phyloP scores from a whole-genome alignment of 352 stramenopile species.

The Globisporangium rhizosaccharum region DNA sequence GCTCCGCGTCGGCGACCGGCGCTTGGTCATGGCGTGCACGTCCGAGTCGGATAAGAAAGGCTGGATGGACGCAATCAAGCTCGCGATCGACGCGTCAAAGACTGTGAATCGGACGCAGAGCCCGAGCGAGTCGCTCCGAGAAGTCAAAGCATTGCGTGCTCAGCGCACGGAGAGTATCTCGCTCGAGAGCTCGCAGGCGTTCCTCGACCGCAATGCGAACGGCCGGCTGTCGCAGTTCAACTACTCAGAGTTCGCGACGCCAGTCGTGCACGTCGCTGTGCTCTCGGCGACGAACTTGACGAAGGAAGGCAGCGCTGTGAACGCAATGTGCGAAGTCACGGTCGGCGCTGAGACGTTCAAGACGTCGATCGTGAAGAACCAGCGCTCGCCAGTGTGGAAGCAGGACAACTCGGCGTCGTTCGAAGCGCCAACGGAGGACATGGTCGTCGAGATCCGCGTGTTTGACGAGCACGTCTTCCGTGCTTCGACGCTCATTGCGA shows the following conservation, averaged over 20 bases:
- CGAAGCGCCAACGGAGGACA: constrained; percentile 68
- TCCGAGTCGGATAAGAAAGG: constrained; percentile 81
- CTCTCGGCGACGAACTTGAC: constrained; percentile 78
- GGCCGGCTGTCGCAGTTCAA: constrained; percentile 83
- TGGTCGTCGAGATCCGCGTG: constrained; percentile 79
- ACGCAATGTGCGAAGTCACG: constrained; percentile 78
- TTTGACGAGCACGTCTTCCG: constrained; percentile 83
- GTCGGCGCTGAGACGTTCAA: constrained; percentile 80
- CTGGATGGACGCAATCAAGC: constrained; percentile 84
- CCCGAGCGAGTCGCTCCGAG: constrained; percentile 39
- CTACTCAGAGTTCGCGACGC: constrained; percentile 77
- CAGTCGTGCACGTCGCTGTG: constrained; percentile 74
- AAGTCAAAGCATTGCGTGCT: constrained; percentile 49
- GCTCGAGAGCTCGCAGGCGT: constrained; percentile 44
- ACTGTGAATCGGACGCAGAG: constrained; percentile 69
- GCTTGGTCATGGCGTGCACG: constrained; percentile 80
- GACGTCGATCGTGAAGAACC: constrained; percentile 74
- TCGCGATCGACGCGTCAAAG: constrained; percentile 80
- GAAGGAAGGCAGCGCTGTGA: constrained; percentile 68
- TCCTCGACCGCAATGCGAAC: constrained; percentile 58
- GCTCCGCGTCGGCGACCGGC: constrained; percentile 66
- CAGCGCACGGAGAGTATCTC: constrained; percentile 67
- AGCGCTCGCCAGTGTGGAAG: constrained; percentile 82
- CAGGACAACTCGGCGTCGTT: constrained; percentile 84
- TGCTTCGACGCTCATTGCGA: constrained; percentile 64